Conservation (phyloP, 208 protist species). For the Leptomonas seymouri region DNA sequence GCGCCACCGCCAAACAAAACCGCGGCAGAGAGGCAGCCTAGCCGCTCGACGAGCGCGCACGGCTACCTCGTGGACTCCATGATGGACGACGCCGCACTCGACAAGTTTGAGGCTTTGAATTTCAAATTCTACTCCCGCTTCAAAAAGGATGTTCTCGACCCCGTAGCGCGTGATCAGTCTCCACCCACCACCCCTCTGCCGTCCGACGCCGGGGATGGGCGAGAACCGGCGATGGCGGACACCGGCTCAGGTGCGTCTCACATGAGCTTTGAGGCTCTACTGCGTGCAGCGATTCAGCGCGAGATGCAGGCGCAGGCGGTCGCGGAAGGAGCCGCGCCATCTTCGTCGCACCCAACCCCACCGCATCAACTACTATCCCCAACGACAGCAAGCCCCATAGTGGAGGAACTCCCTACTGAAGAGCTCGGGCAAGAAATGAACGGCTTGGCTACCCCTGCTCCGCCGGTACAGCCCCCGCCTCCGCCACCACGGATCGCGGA, state of each 20-base stretch:
- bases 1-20: too few species aligned
- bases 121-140: too few species aligned
- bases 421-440: not conserved
- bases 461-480: not conserved
- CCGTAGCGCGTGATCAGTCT: too few species aligned
- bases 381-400: not conserved
- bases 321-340: not conserved
- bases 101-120: too few species aligned
- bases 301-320: slow-evolving; percentile 7
- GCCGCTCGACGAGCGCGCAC: not conserved
- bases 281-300: not conserved
- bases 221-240: slow-evolving; percentile 10
- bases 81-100: too few species aligned
- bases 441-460: not conserved
- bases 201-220: slow-evolving; percentile 9
- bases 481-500: slow-evolving; percentile 5
- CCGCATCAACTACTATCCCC: not conserved
- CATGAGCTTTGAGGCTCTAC: slow-evolving; percentile 10
- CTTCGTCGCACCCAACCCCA: not conserved
- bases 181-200: not conserved
- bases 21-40: too few species aligned
- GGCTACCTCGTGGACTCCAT: too few species aligned
- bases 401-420: not conserved
- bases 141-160: too few species aligned
- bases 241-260: not conserved